Base-by-base conservation (phyloP, 2,329 filamentous ascomycete genomes). In the Pezicula neosporulosa region DNA sequence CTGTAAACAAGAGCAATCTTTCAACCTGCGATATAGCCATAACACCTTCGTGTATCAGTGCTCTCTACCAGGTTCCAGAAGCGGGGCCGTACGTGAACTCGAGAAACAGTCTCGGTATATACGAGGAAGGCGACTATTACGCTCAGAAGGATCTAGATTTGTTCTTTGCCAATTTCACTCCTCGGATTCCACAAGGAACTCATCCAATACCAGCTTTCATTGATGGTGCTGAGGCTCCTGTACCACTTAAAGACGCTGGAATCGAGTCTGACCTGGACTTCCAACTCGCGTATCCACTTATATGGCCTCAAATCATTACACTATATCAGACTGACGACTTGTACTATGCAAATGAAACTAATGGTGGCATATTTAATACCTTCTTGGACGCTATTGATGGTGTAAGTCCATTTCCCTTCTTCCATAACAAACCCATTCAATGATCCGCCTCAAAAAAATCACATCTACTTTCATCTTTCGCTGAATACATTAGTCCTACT, bases 371-470 rank as follows among this genome's bases (percentile, higher is more conserved):
- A 30, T 69, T 76, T 57, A 75, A 77, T 57, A 75, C 69, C 30
- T 75, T 76, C 60, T 62, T 75, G 9, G 72, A 74, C 53, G 72
- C 72, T 47, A 62, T 75, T 18, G 73, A 75, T 57, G 72, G 72
- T 2, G 19, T 38, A 58, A 56, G 59, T 52, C 16, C 76, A 76
- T 60, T 76, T 74, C 59, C 72, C 67, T 4, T 74, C 73, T 33
- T 33, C 12, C 9, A 12, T 13, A 24, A 24, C 7, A 24, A 24
- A 4, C 7, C 24, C 24, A 24, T 24, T 24, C 24, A 3, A 24
- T 6, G 7, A 24, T 24, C 24, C 24, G 7, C 7, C 24, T 24
- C 24, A 24, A 24, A 24, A 24, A 24, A 24, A 24, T 24, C 24
- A 24, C 6, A 12, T 33, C 12, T 2, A 13, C 30, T 10, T 33